These are phyloP conservation scores for Hypoxylon sp. DNA, from an alignment of 2,329 filamentous ascomycete species.

Conservation along the genomic window DNA sequence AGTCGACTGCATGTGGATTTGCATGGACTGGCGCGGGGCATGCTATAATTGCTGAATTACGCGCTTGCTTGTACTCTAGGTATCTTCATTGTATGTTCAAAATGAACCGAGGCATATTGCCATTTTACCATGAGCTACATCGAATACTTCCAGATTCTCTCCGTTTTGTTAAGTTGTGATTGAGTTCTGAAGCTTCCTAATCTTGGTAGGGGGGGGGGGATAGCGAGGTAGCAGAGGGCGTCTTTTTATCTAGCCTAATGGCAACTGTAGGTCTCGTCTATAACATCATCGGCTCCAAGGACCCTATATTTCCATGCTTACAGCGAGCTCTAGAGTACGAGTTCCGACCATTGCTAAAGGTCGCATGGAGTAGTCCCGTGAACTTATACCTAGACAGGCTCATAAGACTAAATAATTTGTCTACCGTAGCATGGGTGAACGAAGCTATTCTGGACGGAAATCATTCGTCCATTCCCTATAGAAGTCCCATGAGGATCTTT, in stretches of 20 bases:
- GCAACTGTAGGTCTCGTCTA: too few relatives aligned
- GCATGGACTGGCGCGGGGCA: slow-evolving; percentile 27
- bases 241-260: too few relatives aligned
- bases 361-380: too few relatives aligned
- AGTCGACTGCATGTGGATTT: slow-evolving; percentile 25
- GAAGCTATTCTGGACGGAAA: too few relatives aligned
- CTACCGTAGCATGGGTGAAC: too few relatives aligned
- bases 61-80: slow-evolving; percentile 34
- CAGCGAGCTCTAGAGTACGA: background rate
- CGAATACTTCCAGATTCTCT: background rate
- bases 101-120: slow-evolving; percentile 19
- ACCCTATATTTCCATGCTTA: background rate
- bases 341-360: too few relatives aligned
- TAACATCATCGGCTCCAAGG: too few relatives aligned
- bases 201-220: background rate
- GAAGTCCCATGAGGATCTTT: too few relatives aligned
- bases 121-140: background rate
- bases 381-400: too few relatives aligned
- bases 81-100: slow-evolving; percentile 35
- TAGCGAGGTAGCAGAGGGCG: too few relatives aligned
- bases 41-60: slow-evolving; percentile 18
- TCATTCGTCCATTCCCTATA: too few relatives aligned
- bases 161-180: background rate
- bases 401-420: too few relatives aligned
- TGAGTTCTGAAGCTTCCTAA: background rate